Evolutionary conservation across 2,329 filamentous ascomycete species (phyloP).

Genomic region (Calycina marina): DNA sequence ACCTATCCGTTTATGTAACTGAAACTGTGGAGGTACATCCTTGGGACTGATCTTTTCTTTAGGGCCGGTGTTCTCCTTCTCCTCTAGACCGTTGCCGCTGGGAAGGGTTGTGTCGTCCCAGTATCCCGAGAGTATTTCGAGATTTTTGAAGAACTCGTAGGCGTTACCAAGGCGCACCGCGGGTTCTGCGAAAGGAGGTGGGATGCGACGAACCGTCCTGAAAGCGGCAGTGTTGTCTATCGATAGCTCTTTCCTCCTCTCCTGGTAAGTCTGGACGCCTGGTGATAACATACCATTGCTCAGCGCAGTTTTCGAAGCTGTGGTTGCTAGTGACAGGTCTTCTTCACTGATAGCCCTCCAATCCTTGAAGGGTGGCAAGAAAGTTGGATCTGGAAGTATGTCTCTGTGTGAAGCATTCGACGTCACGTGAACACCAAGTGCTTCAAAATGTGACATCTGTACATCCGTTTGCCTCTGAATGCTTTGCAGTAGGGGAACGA

Average conservation of each 20-base stretch:
- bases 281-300: constrained; percentile 40
- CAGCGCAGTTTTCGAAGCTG: constrained; percentile 32
- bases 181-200: constrained; percentile 35
- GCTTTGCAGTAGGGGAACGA: constrained; percentile 36
- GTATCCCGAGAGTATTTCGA: constrained; percentile 42
- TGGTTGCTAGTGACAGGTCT: constrained; percentile 27
- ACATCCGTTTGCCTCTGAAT: constrained; percentile 39
- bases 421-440: constrained; percentile 41
- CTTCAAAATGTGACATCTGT: constrained; percentile 35
- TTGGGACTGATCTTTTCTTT: too few species aligned
- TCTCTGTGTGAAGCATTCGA: constrained; percentile 32
- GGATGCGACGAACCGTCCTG: constrained; percentile 44
- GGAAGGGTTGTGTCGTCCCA: constrained; percentile 44
- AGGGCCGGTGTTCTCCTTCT: constrained; percentile 9
- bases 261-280: constrained; percentile 41
- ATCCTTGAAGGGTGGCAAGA: constrained; percentile 38
- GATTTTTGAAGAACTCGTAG: constrained; percentile 50
- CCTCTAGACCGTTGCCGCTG: constrained; percentile 5
- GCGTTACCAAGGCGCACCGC: constrained; percentile 44
- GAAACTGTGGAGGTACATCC: constrained; percentile 3
- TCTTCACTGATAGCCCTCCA: constrained; percentile 23
- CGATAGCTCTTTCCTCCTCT: constrained; percentile 42
- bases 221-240: constrained; percentile 43
- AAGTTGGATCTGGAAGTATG: constrained; percentile 38
- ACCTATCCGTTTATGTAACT: constrained; percentile 27